phyloP scores from a whole-genome alignment of 768 basidiomycete species.

The Pleurotus salmoneostramineus region DNA sequence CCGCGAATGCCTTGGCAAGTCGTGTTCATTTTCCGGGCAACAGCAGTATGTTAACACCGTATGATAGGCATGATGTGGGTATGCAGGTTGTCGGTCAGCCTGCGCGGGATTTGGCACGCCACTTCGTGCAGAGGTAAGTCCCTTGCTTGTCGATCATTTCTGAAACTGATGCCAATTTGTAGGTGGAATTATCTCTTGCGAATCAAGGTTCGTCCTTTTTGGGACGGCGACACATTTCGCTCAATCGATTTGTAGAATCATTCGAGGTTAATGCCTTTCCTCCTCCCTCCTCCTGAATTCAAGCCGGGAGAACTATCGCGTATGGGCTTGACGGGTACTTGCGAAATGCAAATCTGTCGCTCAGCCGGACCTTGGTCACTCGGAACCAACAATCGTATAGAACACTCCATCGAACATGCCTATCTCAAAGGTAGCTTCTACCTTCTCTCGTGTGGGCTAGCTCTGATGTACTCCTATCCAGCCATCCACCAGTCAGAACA shows the following conservation, averaged over 20 bases:
- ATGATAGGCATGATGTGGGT: slow-evolving; percentile 87
- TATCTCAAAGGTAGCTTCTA: slow-evolving; percentile 72
- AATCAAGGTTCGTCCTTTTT: slow-evolving; percentile 62
- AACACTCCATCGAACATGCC: slow-evolving; percentile 93
- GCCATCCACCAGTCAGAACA: slow-evolving; percentile 93
- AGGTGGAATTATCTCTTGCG: slow-evolving; percentile 95
- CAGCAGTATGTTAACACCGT: not conserved
- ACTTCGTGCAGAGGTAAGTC: slow-evolving; percentile 85
- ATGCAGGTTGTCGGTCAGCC: slow-evolving; percentile 97
- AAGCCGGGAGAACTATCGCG: slow-evolving; percentile 71
- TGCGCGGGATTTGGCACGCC: slow-evolving; percentile 88
- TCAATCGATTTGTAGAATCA: slow-evolving; percentile 62
- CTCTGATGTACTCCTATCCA: slow-evolving; percentile 21
- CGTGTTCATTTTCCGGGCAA: not conserved
- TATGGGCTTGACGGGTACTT: slow-evolving; percentile 88
- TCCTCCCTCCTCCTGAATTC: slow-evolving; percentile 92
- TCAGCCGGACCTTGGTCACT: slow-evolving; percentile 96
- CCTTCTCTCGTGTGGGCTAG: not conserved
- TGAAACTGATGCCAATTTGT: slow-evolving; percentile 10
- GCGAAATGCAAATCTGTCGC: slow-evolving; percentile 95
- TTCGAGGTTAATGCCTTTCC: slow-evolving; percentile 85
- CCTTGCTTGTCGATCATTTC: not conserved
- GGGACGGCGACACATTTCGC: not conserved
- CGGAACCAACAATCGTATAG: slow-evolving; percentile 79
- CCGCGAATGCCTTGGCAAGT: slow-evolving; percentile 95